Percentiles rank a stretch among this genome's conserved stretches.
These are phyloP conservation scores for Auricularia heimuer DNA, from an alignment of 768 basidiomycete species.

Conservation along the genomic window DNA sequence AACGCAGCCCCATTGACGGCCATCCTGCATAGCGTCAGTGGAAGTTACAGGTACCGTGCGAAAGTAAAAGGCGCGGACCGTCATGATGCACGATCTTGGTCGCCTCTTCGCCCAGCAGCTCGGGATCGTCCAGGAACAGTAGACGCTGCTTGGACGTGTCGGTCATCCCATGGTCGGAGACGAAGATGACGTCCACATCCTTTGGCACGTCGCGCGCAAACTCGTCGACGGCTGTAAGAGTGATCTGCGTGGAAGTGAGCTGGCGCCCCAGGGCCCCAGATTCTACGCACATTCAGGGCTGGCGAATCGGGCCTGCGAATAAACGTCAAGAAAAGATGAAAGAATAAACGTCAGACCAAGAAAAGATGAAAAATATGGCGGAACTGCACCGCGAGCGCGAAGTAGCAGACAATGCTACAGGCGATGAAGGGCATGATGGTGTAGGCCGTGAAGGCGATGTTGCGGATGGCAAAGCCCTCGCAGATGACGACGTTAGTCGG, in stretches of 20 bases:
- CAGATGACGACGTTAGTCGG: slow-evolving; percentile 92
- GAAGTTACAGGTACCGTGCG: too few relatives aligned
- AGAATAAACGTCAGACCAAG: too few relatives aligned
- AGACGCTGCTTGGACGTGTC: slow-evolving; percentile 72
- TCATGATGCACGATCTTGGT: slow-evolving; percentile 61
- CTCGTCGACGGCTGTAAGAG: slow-evolving; percentile 55
- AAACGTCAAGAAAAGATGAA: neutral
- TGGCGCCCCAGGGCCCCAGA: neutral
- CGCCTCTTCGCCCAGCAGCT: slow-evolving; percentile 57
- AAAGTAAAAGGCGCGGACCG: slow-evolving; percentile 22
- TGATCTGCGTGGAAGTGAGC: slow-evolving; percentile 32
- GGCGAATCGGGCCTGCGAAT: neutral
- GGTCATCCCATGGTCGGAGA: slow-evolving; percentile 88
- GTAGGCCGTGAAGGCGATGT: slow-evolving; percentile 68
- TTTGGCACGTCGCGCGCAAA: slow-evolving; percentile 65
- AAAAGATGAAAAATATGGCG: slow-evolving; percentile 19
- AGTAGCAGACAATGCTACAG: slow-evolving; percentile 49
- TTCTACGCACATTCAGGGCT: neutral
- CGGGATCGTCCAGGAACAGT: slow-evolving; percentile 63
- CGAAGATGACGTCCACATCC: slow-evolving; percentile 80
- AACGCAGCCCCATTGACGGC: slow-evolving; percentile 83
- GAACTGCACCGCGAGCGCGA: slow-evolving; percentile 49
- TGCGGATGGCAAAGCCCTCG: slow-evolving; percentile 76
- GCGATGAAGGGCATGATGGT: slow-evolving; percentile 73
- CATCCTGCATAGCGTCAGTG: slow-evolving; percentile 40